Evolutionary conservation across 1,139 yeast species (phyloP).

Genomic region (Fermentozyma sake): DNA sequence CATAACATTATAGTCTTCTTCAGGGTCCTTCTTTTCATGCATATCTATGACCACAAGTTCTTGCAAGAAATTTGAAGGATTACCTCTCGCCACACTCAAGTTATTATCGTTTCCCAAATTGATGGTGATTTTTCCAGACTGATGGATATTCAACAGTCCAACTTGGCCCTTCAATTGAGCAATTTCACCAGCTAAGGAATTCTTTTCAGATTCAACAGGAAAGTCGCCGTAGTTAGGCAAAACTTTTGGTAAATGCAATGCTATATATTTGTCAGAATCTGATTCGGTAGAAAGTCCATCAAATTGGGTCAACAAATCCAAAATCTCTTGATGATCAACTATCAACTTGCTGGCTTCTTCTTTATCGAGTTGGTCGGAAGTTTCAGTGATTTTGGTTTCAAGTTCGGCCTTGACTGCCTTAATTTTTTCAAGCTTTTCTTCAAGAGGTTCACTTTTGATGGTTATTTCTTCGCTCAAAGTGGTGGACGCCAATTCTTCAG

Average conservation of each 20-base stretch:
- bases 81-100: conserved; percentile 73
- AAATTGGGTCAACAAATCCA: conserved; percentile 24
- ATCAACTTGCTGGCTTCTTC: conserved; percentile 29
- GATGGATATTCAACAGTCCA: conserved; percentile 71
- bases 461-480: conserved; percentile 26
- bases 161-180: conserved; percentile 45
- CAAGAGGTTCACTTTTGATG: conserved; percentile 30
- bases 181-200: conserved; percentile 2
- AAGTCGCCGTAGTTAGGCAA: conserved; percentile 41
- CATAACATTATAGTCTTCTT: conserved; percentile 24
- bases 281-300: conserved; percentile 16
- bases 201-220: conserved; percentile 10
- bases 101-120: conserved; percentile 62
- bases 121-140: conserved; percentile 75
- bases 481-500: conserved; percentile 11
- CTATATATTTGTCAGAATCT: conserved; percentile 31
- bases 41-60: conserved; percentile 55
- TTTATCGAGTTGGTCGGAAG: conserved; percentile 24
- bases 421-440: conserved; percentile 26
- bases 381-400: conserved; percentile 27
- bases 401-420: conserved; percentile 25
- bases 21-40: conserved; percentile 8
- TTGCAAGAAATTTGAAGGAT: conserved; percentile 67
- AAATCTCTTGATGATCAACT: conserved; percentile 31
- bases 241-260: conserved; percentile 69